These are phyloP conservation scores for Calonectria naviculata DNA, from an alignment of 2,329 filamentous ascomycete genomes.

Conservation along the genomic window DNA sequence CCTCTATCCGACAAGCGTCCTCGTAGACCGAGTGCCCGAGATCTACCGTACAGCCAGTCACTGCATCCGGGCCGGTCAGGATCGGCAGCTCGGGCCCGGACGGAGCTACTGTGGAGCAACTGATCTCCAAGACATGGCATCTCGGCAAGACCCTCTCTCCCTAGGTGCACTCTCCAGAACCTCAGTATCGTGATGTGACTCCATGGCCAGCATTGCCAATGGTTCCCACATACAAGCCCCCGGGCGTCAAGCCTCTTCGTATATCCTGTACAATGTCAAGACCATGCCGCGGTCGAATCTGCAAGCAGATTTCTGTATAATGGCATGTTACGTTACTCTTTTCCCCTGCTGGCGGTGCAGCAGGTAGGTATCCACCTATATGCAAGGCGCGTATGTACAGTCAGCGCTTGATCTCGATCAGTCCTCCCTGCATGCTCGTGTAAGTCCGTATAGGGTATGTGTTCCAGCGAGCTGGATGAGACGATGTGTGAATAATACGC, in stretches of 20 bases:
- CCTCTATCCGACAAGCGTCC: neutral
- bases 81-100: neutral
- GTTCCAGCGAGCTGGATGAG: neutral
- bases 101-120: neutral
- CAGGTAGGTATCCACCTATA: neutral
- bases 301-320: neutral
- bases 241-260: neutral
- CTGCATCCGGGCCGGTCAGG: neutral
- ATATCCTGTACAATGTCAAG: neutral
- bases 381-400: neutral
- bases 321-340: neutral
- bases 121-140: neutral
- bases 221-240: neutral
- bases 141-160: neutral
- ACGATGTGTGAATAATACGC: neutral
- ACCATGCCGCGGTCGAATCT: neutral
- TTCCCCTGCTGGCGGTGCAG: neutral
- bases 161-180: neutral
- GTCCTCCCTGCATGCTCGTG: neutral
- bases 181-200: neutral
- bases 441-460: neutral
- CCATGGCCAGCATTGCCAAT: neutral
- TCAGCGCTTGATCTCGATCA: conserved; percentile 5
- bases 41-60: neutral
- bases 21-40: neutral